Percentiles rank a stretch among this genome's conserved stretches.
phyloP scores from a whole-genome alignment of 2,329 filamentous ascomycete genomes.

The Zymoseptoria brevis region DNA sequence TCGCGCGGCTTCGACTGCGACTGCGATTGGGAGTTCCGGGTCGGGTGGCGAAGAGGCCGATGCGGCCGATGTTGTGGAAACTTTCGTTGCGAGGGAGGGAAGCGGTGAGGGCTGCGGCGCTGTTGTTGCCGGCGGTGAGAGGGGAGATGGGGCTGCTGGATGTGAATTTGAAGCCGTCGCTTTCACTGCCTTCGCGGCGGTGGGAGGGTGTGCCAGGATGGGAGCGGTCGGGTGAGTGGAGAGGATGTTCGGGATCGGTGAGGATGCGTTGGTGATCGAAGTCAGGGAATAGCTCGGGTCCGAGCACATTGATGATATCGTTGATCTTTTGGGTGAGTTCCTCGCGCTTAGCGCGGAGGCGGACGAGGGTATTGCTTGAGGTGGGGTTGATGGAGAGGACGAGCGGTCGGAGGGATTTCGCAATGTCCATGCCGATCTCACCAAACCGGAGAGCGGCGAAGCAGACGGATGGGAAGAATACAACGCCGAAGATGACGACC shows the following conservation, averaged over 20 bases:
- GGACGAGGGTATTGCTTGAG: constrained; percentile 74
- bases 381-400: constrained; percentile 76
- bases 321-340: constrained; percentile 76
- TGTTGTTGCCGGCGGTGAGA: constrained; percentile 7
- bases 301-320: constrained; percentile 86
- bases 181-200: constrained; percentile 17
- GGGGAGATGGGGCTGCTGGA: constrained; percentile 17
- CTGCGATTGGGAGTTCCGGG: constrained; percentile 72
- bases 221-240: constrained; percentile 22
- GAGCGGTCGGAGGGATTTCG: constrained; percentile 86
- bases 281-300: constrained; percentile 94
- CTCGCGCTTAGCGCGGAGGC: constrained; percentile 63
- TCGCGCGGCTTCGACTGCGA: constrained; percentile 62
- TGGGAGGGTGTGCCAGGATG: constrained; percentile 22
- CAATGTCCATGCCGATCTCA: constrained; percentile 97
- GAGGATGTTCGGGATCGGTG: constrained; percentile 40
- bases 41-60: constrained; percentile 83
- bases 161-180: constrained; percentile 22
- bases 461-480: constrained; percentile 78
- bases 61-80: constrained; percentile 78
- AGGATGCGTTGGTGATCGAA: constrained; percentile 72
- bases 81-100: constrained; percentile 80
- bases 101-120: constrained; percentile 30
- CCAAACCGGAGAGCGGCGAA: constrained; percentile 91
- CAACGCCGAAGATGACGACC: constrained; percentile 65